phyloP scores from a whole-genome alignment of 2,329 filamentous ascomycete species.

The Bipolaris zeicola region DNA sequence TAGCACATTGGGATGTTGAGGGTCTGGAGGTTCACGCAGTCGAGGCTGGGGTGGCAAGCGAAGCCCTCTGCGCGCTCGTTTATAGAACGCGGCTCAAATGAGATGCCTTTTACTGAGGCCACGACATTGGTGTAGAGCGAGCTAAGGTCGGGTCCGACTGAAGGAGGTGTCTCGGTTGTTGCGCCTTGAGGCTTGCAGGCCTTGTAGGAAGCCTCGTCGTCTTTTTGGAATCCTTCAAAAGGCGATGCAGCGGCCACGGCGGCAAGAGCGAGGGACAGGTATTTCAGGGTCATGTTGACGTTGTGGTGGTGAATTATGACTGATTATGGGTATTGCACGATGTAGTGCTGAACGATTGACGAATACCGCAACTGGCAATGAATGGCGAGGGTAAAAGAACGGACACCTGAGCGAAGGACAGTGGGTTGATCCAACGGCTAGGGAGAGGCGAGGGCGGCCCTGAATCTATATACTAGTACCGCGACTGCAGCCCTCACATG shows the following conservation, averaged over 20 bases:
- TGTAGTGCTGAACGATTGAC: constrained; percentile 12
- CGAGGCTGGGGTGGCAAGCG: constrained; percentile 46
- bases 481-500: neutral
- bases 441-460: constrained; percentile 1
- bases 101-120: constrained; percentile 42
- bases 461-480: constrained; percentile 9
- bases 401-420: constrained; percentile 10
- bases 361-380: constrained; percentile 4
- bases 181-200: constrained; percentile 47
- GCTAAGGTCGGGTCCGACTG: constrained; percentile 42
- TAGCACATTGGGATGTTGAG: constrained; percentile 57
- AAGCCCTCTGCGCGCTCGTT: constrained; percentile 31
- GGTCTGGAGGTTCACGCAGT: constrained; percentile 50
- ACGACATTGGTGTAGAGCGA: constrained; percentile 45
- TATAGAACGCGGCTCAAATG: constrained; percentile 38
- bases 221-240: constrained; percentile 26
- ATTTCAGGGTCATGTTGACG: constrained; percentile 31
- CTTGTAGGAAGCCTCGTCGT: constrained; percentile 39
- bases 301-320: neutral
- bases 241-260: constrained; percentile 30
- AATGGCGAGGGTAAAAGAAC: constrained; percentile 12
- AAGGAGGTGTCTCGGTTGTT: constrained; percentile 36
- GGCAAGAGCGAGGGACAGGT: constrained; percentile 32
- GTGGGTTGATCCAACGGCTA: neutral
- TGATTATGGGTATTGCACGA: constrained; percentile 5